phyloP scores from a whole-genome alignment of 495 filamentous ascomycete genomes.

The Penicillium longicatenatum region DNA sequence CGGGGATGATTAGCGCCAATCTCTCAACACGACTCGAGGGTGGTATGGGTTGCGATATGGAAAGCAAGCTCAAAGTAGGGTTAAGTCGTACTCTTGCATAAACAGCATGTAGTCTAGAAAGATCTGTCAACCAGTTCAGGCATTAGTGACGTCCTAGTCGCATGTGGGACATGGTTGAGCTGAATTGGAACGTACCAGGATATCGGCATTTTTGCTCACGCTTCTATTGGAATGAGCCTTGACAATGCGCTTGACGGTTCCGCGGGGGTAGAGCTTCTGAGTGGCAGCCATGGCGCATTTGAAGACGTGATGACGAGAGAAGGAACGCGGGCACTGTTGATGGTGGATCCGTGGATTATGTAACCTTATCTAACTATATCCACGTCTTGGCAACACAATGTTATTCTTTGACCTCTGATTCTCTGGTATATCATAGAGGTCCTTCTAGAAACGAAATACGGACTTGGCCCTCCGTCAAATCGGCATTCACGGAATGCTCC shows the following conservation, averaged over 20 bases:
- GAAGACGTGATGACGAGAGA: neutral
- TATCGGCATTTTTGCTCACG: conserved; percentile 83
- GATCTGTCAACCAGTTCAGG: conserved; percentile 53
- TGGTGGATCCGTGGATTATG: conserved; percentile 9
- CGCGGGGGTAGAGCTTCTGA: conserved; percentile 80
- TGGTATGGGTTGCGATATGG: neutral
- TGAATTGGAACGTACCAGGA: conserved; percentile 62
- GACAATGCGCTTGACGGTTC: conserved; percentile 81
- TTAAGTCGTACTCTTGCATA: conserved; percentile 70
- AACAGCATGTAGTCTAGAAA: conserved; percentile 91
- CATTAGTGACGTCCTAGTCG: conserved; percentile 1
- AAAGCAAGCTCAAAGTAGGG: neutral
- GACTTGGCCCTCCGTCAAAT: conserved; percentile 29
- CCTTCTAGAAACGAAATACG: conserved; percentile 38
- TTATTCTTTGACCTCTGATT: neutral
- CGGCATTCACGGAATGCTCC: conserved; percentile 37
- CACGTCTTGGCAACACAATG: neutral
- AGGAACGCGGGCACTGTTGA: conserved; percentile 16
- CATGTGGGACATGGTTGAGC: neutral
- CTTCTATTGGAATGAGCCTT: conserved; percentile 83
- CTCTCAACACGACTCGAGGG: neutral
- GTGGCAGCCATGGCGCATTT: conserved; percentile 38
- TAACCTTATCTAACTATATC: conserved; percentile 3
- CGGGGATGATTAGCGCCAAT: neutral
- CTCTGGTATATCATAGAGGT: conserved; percentile 31